Evolutionary conservation across 164 flowering plant genomes (phyloP).

Genomic region (Chimonanthus salicifolius): DNA sequence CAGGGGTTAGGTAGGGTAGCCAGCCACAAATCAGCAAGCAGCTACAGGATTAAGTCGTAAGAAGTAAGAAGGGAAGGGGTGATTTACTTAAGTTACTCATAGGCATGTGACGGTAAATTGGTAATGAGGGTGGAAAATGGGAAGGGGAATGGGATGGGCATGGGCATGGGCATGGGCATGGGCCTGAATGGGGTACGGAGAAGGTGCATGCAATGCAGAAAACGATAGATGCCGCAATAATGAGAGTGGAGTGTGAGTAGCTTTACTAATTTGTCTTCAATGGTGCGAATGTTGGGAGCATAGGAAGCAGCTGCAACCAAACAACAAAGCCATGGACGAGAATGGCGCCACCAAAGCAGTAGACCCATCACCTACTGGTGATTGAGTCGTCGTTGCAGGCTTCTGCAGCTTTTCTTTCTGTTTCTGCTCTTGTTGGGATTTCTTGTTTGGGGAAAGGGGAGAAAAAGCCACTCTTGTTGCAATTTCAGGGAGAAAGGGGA

Average conservation of each 20-base stretch:
- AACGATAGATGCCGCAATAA: conserved; percentile 20
- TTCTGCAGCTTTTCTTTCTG: neutral
- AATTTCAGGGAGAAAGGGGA: neutral
- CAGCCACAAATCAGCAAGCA: no score
- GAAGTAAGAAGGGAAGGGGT: neutral
- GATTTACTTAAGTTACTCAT: neutral
- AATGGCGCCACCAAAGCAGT: conserved; percentile 27
- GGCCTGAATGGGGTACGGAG: neutral
- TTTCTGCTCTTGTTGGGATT: neutral
- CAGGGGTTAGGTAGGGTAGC: no score
- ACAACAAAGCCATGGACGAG: conserved; percentile 13
- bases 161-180: neutral
- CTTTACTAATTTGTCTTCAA: conserved; percentile 20
- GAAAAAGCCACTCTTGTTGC: neutral
- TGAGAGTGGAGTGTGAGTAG: conserved; percentile 14
- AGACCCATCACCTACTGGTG: neutral
- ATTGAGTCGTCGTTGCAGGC: neutral
- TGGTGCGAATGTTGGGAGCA: conserved; percentile 65
- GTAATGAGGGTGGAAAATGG: no score
- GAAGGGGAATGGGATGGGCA: neutral
- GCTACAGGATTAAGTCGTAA: neutral
- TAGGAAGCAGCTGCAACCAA: conserved; percentile 46
- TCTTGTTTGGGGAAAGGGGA: neutral
- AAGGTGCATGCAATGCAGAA: conserved; percentile 5
- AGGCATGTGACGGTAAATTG: no score